A percentile compares a stretch with the other conserved stretches of the same genome.
Conservation (phyloP, 371 early-diverging fungal species). For the Smittium culicis region DNA sequence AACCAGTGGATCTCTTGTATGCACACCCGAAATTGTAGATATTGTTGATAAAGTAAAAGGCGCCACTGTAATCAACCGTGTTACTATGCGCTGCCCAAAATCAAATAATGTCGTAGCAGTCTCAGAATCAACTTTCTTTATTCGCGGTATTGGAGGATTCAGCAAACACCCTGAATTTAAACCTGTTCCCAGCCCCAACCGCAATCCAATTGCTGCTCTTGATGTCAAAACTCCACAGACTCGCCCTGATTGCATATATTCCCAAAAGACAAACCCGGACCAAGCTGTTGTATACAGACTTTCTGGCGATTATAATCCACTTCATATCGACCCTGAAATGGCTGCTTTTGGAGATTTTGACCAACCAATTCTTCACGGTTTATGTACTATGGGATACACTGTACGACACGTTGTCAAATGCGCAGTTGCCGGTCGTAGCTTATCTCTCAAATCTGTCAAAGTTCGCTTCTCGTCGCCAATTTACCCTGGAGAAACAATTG, state of each 20-base stretch:
- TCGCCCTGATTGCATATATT: slow-evolving; percentile 58
- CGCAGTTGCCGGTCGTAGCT: slow-evolving; percentile 55
- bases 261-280: slow-evolving; percentile 71
- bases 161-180: slow-evolving; percentile 57
- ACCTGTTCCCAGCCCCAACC: slow-evolving; percentile 27
- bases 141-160: slow-evolving; percentile 84
- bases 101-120: slow-evolving; percentile 61
- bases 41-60: slow-evolving; percentile 94
- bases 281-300: slow-evolving; percentile 47
- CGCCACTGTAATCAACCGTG: slow-evolving; percentile 61
- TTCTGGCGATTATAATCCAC: slow-evolving; percentile 57
- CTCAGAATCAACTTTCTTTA: slow-evolving; percentile 82
- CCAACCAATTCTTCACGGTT: slow-evolving; percentile 89
- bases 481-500: slow-evolving; percentile 92
- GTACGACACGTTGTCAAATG: slow-evolving; percentile 70
- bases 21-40: slow-evolving; percentile 67
- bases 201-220: slow-evolving; percentile 63
- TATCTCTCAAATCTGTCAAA: slow-evolving; percentile 68
- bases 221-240: slow-evolving; percentile 60
- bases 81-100: slow-evolving; percentile 58
- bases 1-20: slow-evolving; percentile 57
- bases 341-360: slow-evolving; percentile 85
- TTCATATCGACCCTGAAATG: slow-evolving; percentile 95
- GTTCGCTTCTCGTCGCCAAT: slow-evolving; percentile 82
- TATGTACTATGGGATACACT: slow-evolving; percentile 79